These are phyloP conservation scores for Pichia norvegensis DNA, from an alignment of 1,139 yeast genomes.

Conservation along the genomic window DNA sequence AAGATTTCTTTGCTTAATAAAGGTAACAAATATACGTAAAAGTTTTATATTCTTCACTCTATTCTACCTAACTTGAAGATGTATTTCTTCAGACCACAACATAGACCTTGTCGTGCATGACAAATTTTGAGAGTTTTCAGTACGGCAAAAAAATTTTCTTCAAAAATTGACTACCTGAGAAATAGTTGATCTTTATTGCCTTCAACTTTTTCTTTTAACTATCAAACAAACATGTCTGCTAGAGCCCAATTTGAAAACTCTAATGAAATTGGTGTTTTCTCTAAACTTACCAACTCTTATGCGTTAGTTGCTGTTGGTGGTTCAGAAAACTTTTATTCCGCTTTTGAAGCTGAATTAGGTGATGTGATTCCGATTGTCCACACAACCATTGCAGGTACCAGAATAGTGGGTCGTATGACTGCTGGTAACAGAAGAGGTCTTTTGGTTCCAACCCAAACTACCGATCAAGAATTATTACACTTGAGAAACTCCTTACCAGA, in stretches of 20 bases:
- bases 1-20: no score
- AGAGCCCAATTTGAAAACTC: conserved; percentile 76
- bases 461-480: conserved; percentile 99
- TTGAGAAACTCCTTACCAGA: conserved; percentile 97
- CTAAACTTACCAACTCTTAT: conserved; percentile 94
- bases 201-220: not conserved
- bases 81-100: no score
- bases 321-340: conserved; percentile 94
- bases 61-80: no score
- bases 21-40: no score
- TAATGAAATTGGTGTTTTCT: conserved; percentile 95
- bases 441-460: conserved; percentile 93
- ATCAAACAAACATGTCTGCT: conserved; percentile 15
- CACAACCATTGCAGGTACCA: conserved; percentile 95
- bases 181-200: not conserved
- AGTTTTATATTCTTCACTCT: no score
- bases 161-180: not conserved
- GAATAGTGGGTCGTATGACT: conserved; percentile 97
- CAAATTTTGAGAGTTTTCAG: not conserved
- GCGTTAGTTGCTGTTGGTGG: conserved; percentile 97
- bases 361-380: conserved; percentile 95
- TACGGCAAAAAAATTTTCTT: not conserved
- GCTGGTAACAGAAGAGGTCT: conserved; percentile 98
- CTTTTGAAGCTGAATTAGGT: conserved; percentile 95
- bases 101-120: no score